phyloP scores from a whole-genome alignment of 371 early-diverging fungal species.

The Rhizopus delemar region DNA sequence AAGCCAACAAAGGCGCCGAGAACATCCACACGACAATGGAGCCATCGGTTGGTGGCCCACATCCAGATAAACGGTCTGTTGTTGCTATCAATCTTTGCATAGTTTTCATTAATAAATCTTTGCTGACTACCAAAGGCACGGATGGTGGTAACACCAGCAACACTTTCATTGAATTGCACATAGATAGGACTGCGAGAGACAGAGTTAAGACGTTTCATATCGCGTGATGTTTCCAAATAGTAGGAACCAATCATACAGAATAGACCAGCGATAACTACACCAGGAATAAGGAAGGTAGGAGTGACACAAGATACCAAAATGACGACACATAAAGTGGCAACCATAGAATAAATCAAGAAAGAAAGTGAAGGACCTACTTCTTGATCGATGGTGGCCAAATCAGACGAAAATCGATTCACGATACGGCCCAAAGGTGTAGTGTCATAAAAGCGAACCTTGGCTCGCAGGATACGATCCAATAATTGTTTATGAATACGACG shows the following conservation, averaged over 20 bases:
- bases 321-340: slow-evolving; percentile 51
- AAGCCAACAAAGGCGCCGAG: slow-evolving; percentile 74
- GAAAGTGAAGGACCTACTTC: slow-evolving; percentile 50
- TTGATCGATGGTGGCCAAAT: slow-evolving; percentile 74
- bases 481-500: slow-evolving; percentile 60
- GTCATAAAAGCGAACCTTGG: slow-evolving; percentile 84
- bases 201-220: slow-evolving; percentile 87
- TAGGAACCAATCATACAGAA: slow-evolving; percentile 55
- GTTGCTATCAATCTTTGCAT: slow-evolving; percentile 62
- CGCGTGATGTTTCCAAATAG: slow-evolving; percentile 78
- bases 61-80: slow-evolving; percentile 80
- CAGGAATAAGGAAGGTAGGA: slow-evolving; percentile 57
- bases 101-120: slow-evolving; percentile 62
- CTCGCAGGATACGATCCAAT: slow-evolving; percentile 63
- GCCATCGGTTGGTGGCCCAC: slow-evolving; percentile 91
- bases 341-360: slow-evolving; percentile 46
- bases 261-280: slow-evolving; percentile 48
- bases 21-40: slow-evolving; percentile 78
- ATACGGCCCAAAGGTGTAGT: slow-evolving; percentile 85
- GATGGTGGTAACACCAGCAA: slow-evolving; percentile 76
- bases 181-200: slow-evolving; percentile 80
- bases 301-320: slow-evolving; percentile 48
- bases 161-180: slow-evolving; percentile 73
- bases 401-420: slow-evolving; percentile 81
- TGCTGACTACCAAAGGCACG: slow-evolving; percentile 73